These are phyloP conservation scores for Suillus lakei DNA, from an alignment of 768 basidiomycete genomes.

Conservation along the genomic window DNA sequence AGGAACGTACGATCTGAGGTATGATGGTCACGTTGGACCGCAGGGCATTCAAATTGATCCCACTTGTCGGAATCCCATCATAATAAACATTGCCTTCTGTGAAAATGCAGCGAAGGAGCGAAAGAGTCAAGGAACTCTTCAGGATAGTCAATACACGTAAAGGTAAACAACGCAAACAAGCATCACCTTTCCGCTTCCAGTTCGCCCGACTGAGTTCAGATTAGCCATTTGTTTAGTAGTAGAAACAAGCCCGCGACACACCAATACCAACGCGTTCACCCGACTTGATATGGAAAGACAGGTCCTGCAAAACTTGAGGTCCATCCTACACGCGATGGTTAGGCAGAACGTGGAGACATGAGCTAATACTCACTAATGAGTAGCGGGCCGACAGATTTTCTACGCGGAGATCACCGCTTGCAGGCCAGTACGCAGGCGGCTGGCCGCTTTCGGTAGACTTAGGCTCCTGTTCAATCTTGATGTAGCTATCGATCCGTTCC, in stretches of 20 bases:
- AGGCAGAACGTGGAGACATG: neutral
- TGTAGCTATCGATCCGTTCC: constrained; percentile 58
- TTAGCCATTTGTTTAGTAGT: neutral
- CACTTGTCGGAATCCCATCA: constrained; percentile 50
- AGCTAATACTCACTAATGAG: constrained; percentile 32
- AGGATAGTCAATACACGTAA: neutral
- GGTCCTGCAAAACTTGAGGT: constrained; percentile 57
- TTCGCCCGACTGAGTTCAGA: constrained; percentile 53
- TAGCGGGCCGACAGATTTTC: constrained; percentile 58
- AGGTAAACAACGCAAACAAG: constrained; percentile 13
- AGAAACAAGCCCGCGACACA: constrained; percentile 23
- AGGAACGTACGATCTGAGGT: constrained; percentile 51
- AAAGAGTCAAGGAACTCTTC: constrained; percentile 54
- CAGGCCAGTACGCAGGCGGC: constrained; percentile 71
- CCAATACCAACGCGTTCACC: constrained; percentile 65
- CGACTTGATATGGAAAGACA: constrained; percentile 54
- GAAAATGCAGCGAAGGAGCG: constrained; percentile 57
- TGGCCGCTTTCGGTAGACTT: constrained; percentile 41
- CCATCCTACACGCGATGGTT: constrained; percentile 43
- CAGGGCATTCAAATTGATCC: constrained; percentile 57
- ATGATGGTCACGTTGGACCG: constrained; percentile 62
- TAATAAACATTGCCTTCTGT: constrained; percentile 57
- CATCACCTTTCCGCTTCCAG: constrained; percentile 56
- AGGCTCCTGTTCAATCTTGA: constrained; percentile 61
- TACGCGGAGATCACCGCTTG: constrained; percentile 56